These are phyloP conservation scores for Rosellinia necatrix DNA, from an alignment of 2,329 filamentous ascomycete genomes.

Conservation along the genomic window DNA sequence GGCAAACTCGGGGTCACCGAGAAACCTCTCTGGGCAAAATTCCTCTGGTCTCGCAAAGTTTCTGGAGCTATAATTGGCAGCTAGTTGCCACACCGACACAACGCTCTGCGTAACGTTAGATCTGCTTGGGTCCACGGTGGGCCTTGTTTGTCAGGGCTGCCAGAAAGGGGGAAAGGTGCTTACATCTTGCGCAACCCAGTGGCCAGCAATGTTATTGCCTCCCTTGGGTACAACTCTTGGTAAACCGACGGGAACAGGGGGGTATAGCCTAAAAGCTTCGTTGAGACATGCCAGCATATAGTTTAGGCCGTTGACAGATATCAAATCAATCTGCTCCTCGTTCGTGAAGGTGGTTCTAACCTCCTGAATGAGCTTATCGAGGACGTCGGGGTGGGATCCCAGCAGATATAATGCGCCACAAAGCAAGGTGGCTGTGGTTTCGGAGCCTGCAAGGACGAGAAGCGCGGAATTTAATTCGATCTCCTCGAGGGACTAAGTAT, in stretches of 20 bases:
- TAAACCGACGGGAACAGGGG: slow-evolving; percentile 35
- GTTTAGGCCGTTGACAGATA: slow-evolving; percentile 35
- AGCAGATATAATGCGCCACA: slow-evolving; percentile 42
- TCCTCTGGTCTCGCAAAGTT: slow-evolving; percentile 4
- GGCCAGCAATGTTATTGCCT: slow-evolving; percentile 31
- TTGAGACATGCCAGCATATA: slow-evolving; percentile 50
- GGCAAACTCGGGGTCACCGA: slow-evolving; percentile 7
- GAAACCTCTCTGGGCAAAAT: slow-evolving; percentile 8
- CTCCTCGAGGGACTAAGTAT: slow-evolving; percentile 4
- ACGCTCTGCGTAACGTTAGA: slow-evolving; percentile 12
- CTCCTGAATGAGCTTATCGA: slow-evolving; percentile 44
- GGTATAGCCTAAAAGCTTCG: slow-evolving; percentile 49
- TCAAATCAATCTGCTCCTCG: slow-evolving; percentile 38
- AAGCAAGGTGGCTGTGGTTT: slow-evolving; percentile 17
- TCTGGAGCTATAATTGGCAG: slow-evolving; percentile 4
- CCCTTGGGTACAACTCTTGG: slow-evolving; percentile 33
- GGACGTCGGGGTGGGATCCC: slow-evolving; percentile 35
- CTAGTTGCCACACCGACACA: slow-evolving; percentile 9
- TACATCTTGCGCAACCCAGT: slow-evolving; percentile 34
- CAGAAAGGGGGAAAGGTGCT: not conserved
- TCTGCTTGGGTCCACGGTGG: not conserved
- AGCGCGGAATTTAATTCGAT: slow-evolving; percentile 8
- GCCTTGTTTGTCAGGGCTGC: not conserved
- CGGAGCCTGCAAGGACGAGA: slow-evolving; percentile 15
- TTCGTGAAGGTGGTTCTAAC: slow-evolving; percentile 44